A percentile compares a stretch with the other conserved stretches of the same genome.
These are phyloP conservation scores for Sclerotinia sclerotiorum DNA, from an alignment of 2,329 filamentous ascomycete species.

Conservation along the genomic window DNA sequence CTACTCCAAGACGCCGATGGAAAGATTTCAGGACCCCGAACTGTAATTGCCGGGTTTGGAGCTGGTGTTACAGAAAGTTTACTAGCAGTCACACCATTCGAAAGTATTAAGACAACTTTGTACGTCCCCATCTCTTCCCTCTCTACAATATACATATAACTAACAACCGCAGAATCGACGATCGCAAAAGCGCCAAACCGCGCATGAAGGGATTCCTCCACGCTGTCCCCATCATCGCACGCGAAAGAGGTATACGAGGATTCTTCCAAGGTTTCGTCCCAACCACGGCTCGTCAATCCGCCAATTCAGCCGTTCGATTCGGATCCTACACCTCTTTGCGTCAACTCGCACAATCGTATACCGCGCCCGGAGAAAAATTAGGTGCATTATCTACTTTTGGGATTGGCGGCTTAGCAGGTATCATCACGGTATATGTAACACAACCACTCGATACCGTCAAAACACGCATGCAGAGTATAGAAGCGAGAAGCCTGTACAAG, in stretches of 20 bases:
- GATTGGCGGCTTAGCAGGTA: constrained; percentile 82
- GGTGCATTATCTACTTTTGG: constrained; percentile 85
- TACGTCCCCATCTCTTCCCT: constrained; percentile 39
- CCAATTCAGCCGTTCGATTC: constrained; percentile 91
- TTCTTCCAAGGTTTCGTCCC: constrained; percentile 98
- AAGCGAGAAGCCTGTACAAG: constrained; percentile 76
- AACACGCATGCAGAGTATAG: constrained; percentile 96
- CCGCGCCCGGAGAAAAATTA: constrained; percentile 90
- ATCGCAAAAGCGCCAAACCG: constrained; percentile 81
- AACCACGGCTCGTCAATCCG: constrained; percentile 90
- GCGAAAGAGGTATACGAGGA: constrained; percentile 82
- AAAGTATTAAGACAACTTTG: constrained; percentile 97
- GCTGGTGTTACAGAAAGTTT: constrained; percentile 93
- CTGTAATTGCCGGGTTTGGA: constrained; percentile 90
- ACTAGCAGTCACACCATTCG: constrained; percentile 91
- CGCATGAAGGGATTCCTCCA: constrained; percentile 91
- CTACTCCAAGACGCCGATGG: constrained; percentile 80
- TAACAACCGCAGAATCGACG: constrained; percentile 69
- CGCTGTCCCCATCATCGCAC: constrained; percentile 80
- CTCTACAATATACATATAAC: background rate
- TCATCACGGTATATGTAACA: constrained; percentile 83
- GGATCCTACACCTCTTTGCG: constrained; percentile 86
- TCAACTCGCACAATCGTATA: constrained; percentile 89
- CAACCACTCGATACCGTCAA: constrained; percentile 89
- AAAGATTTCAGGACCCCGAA: constrained; percentile 84